Evolutionary conservation across 1,139 yeast genomes (phyloP).

Genomic region (Ogataea hybrid): DNA sequence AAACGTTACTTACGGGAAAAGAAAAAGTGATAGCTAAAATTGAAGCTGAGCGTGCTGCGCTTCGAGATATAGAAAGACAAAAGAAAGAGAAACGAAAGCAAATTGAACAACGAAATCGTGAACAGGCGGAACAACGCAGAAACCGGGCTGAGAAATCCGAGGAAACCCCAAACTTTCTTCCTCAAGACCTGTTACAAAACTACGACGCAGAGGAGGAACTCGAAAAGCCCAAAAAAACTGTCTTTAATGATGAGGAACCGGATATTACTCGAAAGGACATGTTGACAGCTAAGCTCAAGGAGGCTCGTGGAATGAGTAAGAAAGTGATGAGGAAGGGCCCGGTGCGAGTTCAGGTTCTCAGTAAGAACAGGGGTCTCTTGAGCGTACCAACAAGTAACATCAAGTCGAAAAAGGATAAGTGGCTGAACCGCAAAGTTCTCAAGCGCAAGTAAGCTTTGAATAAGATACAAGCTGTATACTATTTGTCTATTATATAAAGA

Average conservation of each 20-base stretch:
- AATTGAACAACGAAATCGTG: conserved; percentile 13
- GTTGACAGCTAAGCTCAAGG: conserved; percentile 42
- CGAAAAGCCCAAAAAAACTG: conserved; percentile 37
- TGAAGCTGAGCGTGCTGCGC: conserved; percentile 36
- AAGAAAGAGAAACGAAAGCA: conserved; percentile 34
- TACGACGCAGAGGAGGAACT: conserved; percentile 20
- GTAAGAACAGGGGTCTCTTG: conserved; percentile 27
- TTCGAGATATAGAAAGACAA: conserved; percentile 37
- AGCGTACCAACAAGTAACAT: conserved; percentile 44
- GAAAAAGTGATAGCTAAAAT: conserved; percentile 34
- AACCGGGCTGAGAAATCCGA: conserved; percentile 43
- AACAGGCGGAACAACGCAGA: conserved; percentile 32
- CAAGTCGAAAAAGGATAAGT: conserved; percentile 47
- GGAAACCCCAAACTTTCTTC: conserved; percentile 49
- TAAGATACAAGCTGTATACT: neutral
- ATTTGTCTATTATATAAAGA: conserved; percentile 1
- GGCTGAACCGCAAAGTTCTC: conserved; percentile 59
- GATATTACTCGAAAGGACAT: conserved; percentile 30
- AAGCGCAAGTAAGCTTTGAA: conserved; percentile 16
- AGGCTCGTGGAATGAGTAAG: conserved; percentile 40
- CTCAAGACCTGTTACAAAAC: conserved; percentile 45
- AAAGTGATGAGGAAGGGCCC: conserved; percentile 51
- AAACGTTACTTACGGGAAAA: conserved; percentile 20
- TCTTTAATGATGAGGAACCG: conserved; percentile 37
- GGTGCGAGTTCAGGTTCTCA: conserved; percentile 49